Evolutionary conservation across 306 rosid genomes (phyloP), one percentile per base, ranked within the genome.

Genomic region (Aeschynomene evenia): DNA sequence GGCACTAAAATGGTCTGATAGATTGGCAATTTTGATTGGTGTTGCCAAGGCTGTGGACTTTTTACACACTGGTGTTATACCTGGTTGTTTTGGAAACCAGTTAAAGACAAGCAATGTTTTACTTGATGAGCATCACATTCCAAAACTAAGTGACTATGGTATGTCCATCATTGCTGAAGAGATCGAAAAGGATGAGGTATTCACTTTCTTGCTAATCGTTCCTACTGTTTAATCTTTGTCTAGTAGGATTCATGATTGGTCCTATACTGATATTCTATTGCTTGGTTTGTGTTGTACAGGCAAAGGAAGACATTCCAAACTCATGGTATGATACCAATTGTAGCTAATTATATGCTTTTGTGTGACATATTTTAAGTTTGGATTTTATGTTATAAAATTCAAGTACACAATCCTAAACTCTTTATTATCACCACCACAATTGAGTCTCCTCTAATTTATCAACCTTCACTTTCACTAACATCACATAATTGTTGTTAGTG

Each of bases 141-240:
- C 95, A 12, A 92, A 88, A 81, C 78, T 92, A 58, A 92, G 96
- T 53, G 98, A 92, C 85, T 88, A 90, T 61, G 98, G 96, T 66
- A 81, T 84, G 79, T 92, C 86, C 53, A 51, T 88, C 61, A 73
- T 90, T 68, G 60, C 79, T 23, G 93, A 83, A 53, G 93, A 86
- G 73, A 66, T 76, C 4, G 89, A 79, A 80, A 85, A 82, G 31
- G 67, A 21, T 10, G 89, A 85, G 98, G 98, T 87, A 66, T 67
- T n/a, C n/a, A 69, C 29, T 28, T 73, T 54, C 53, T 62, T 28
- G 10, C 57, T 4, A 66, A 64, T 63, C 1, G 9, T 20, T 72
- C 14, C 61, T 46, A 21, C 46, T 50, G 6, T 63, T 48, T 70
- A 39, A 18, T 48, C 14, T 34, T 70, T 26, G 14, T 39, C 5